Evolutionary conservation across 495 filamentous ascomycete genomes (phyloP).

Genomic region (Trichoderma gamsii): DNA sequence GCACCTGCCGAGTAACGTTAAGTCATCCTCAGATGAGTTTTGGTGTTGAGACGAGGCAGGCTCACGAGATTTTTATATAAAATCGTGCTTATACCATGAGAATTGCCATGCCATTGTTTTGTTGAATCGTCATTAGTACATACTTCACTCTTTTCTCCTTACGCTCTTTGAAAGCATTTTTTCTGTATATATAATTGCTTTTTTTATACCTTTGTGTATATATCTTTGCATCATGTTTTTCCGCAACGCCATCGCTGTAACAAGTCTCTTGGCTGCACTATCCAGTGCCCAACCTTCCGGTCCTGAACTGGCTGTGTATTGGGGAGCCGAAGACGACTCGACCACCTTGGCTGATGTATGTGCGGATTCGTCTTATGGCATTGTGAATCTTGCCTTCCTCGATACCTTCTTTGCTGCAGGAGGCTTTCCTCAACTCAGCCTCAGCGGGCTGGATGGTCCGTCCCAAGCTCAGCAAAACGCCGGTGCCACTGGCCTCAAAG

Average conservation of each 20-base stretch:
- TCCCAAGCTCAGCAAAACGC: constrained; percentile 9
- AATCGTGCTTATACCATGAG: too few species aligned
- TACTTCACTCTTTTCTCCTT: too few species aligned
- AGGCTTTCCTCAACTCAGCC: constrained; percentile 10
- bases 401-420: constrained; percentile 8
- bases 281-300: neutral
- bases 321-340: constrained; percentile 14
- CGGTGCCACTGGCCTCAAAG: constrained; percentile 13
- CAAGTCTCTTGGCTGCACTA: constrained; percentile 1
- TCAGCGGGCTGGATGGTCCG: constrained; percentile 9
- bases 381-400: constrained; percentile 16
- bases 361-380: constrained; percentile 4
- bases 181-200: constrained; percentile 8
- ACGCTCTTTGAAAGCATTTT: too few species aligned
- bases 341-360: constrained; percentile 12
- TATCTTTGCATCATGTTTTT: neutral
- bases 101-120: too few species aligned
- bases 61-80: too few species aligned
- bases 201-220: neutral
- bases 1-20: too few species aligned
- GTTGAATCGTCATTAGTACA: too few species aligned
- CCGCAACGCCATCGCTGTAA: constrained; percentile 10
- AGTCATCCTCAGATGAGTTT: too few species aligned
- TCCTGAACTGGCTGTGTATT: constrained; percentile 4
- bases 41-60: too few species aligned